Percentiles rank a stretch among this genome's conserved stretches.
phyloP scores from a whole-genome alignment of 768 basidiomycete genomes.

The Hypholoma sublateritium region DNA sequence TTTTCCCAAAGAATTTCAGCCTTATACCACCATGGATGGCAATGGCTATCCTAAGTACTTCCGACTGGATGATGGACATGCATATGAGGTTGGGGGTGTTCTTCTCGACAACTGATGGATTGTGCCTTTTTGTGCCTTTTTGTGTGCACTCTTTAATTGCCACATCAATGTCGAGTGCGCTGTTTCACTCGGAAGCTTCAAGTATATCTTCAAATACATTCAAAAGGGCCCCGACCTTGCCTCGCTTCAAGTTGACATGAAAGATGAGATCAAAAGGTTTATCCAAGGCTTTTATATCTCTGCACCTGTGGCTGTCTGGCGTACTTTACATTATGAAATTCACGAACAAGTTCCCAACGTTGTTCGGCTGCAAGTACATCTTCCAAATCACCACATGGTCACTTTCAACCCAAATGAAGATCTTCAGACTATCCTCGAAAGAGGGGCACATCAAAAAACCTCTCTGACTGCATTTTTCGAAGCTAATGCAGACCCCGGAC shows the following conservation, averaged over 20 bases:
- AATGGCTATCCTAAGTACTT: constrained; percentile 25
- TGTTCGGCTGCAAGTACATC: constrained; percentile 41
- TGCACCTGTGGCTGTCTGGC: constrained; percentile 34
- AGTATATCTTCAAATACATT: constrained; percentile 51
- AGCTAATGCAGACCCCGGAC: constrained; percentile 22
- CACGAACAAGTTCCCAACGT: constrained; percentile 40
- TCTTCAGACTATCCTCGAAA: constrained; percentile 18
- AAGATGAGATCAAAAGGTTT: constrained; percentile 37
- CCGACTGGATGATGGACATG: constrained; percentile 27
- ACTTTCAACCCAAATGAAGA: constrained; percentile 30
- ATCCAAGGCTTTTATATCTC: constrained; percentile 37
- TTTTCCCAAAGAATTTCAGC: constrained; percentile 29
- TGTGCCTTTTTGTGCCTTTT: constrained; percentile 38
- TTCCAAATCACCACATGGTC: constrained; percentile 38
- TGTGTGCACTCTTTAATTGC: constrained; percentile 32
- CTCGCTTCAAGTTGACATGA: constrained; percentile 19
- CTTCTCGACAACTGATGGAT: constrained; percentile 35
- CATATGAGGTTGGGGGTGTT: constrained; percentile 19
- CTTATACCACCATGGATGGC: constrained; percentile 16
- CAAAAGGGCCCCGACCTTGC: constrained; percentile 37
- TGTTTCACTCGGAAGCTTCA: constrained; percentile 33
- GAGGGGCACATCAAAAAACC: constrained; percentile 23
- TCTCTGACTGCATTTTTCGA: constrained; percentile 29
- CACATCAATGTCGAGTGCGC: constrained; percentile 49
- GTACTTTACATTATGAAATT: constrained; percentile 29